Base-by-base conservation (phyloP, 257 asterid genomes). In the Rhazya stricta region DNA sequence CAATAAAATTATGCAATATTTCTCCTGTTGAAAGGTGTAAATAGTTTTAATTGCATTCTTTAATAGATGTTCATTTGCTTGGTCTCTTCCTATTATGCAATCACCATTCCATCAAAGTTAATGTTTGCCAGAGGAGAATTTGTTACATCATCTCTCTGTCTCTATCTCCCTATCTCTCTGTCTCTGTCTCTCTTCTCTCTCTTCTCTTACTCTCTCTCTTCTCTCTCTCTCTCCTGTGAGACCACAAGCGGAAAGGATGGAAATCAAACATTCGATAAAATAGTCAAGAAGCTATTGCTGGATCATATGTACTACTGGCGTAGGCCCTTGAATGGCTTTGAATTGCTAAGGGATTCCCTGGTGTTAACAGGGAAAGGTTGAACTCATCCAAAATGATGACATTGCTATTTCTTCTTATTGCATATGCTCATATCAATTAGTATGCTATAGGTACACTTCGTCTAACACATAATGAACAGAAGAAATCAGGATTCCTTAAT, bases 221-320 rank as follows among this genome's bases (percentile, higher is more conserved):
- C 42, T 58, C 46, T 45, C 56, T 27, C 54, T 60, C 76, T 78
- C 60, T n/a, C n/a, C n/a, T n/a, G n/a, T n/a, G 78, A 94, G 99
- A 88, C 95, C 67, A 92, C 97, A 6, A 94, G 80, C 88, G 99
- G 74, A 90, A 92, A 84, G 99, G 99, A 76, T 94, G 99, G 99
- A n/a, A n/a, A 76, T 94, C 63, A 94, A 94, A 78, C 96, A 94
- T 81, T 91, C 89, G 23, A 94, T 94, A 78, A 86, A 86, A 80
- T n/a, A 90, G 96, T 72, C 85, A 97, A 71, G 98, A 91, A 74
- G 91, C 98, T 39, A 94, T 94, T 72, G 97, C 97, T 73, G 99
- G 99, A 94, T 87, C 99, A 94, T 79, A 94, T 92, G 99, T 94
- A 92, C 76, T n/a, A n/a, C n/a, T n/a, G n/a, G n/a, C 93, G 94